Percentiles rank a stretch among this genome's conserved stretches.
Evolutionary conservation across 352 stramenopile genomes (phyloP).

Genomic region (Pythium coloratum): DNA sequence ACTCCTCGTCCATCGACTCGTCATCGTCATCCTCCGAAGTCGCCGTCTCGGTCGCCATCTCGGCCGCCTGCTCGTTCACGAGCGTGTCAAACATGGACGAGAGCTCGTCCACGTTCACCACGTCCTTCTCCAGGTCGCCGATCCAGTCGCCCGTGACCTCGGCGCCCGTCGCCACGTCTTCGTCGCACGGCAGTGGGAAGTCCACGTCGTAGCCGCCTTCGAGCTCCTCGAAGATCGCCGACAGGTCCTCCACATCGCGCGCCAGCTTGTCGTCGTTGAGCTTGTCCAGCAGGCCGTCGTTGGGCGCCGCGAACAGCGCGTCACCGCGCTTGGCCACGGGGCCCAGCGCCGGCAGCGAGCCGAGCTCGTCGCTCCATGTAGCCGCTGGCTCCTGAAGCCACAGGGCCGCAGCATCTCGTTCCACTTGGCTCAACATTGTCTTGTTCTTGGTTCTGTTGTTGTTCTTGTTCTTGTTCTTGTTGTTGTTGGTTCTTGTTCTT

Average conservation of each 20-base stretch:
- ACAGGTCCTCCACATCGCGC: conserved; percentile 75
- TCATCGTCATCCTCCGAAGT: conserved; percentile 23
- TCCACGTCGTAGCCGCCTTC: conserved; percentile 46
- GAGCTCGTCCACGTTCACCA: conserved; percentile 72
- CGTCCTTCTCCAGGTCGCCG: conserved; percentile 61
- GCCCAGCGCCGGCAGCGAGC: conserved; percentile 32
- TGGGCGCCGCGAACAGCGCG: conserved; percentile 17
- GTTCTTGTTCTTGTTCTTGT: conserved; percentile 35
- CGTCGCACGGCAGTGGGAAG: conserved; percentile 56
- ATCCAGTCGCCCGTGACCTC: conserved; percentile 53
- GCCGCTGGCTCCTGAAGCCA: conserved; percentile 56
- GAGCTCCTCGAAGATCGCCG: conserved; percentile 71
- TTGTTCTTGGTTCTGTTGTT: conserved; percentile 27
- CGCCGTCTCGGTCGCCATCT: conserved; percentile 11
- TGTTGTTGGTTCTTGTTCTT: conserved; percentile 60
- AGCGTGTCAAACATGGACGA: conserved; percentile 66
- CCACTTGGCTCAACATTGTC: conserved; percentile 63
- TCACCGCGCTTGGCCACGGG: conserved; percentile 24
- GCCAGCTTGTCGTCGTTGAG: conserved; percentile 70
- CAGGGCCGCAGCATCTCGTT: conserved; percentile 42
- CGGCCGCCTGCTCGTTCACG: conserved; percentile 45
- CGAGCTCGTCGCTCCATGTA: conserved; percentile 48
- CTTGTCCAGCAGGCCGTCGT: conserved; percentile 55
- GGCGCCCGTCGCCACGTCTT: conserved; percentile 34
- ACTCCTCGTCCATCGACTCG: conserved; percentile 25